phyloP scores from a whole-genome alignment of 306 rosid genomes.

The Trifolium fragiferum region DNA sequence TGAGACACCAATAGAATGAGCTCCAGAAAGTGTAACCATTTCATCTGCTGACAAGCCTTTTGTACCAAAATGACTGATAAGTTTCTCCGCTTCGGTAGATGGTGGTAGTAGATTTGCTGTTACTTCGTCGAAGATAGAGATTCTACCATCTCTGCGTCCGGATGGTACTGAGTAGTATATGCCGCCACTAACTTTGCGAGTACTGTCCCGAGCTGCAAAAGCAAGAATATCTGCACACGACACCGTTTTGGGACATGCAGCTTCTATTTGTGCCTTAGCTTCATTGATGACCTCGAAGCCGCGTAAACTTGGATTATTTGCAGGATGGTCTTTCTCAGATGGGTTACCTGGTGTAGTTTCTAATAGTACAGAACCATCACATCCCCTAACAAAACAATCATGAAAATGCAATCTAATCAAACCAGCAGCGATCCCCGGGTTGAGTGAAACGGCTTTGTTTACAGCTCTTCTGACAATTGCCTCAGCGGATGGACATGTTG shows the following conservation, averaged over 20 bases:
- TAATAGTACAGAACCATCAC: slow-evolving; percentile 50
- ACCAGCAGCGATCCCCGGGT: slow-evolving; percentile 50
- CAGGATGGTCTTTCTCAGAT: slow-evolving; percentile 51
- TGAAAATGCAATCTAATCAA: slow-evolving; percentile 58
- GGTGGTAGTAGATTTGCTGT: slow-evolving; percentile 42
- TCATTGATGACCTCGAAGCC: slow-evolving; percentile 57
- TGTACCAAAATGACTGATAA: background rate
- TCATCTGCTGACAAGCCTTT: slow-evolving; percentile 52
- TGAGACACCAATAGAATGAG: slow-evolving; percentile 52
- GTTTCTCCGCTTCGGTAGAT: slow-evolving; percentile 18
- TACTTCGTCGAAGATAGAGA: slow-evolving; percentile 38
- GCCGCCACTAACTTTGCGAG: slow-evolving; percentile 35
- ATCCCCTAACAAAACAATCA: slow-evolving; percentile 55
- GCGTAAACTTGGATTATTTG: slow-evolving; percentile 51
- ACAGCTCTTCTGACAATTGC: slow-evolving; percentile 51
- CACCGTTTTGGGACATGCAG: slow-evolving; percentile 44
- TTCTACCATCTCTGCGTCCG: slow-evolving; percentile 51
- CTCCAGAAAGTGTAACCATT: slow-evolving; percentile 57
- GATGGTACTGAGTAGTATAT: slow-evolving; percentile 38
- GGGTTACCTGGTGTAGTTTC: slow-evolving; percentile 39
- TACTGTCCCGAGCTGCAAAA: slow-evolving; percentile 53
- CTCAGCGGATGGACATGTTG: slow-evolving; percentile 48
- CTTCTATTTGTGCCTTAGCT: slow-evolving; percentile 48
- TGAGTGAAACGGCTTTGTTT: slow-evolving; percentile 47
- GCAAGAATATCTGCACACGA: slow-evolving; percentile 54